A percentile compares a stretch with the other conserved stretches of the same genome.
Conservation (phyloP, 129 eudicot genomes). For the Deinandra increscens region DNA sequence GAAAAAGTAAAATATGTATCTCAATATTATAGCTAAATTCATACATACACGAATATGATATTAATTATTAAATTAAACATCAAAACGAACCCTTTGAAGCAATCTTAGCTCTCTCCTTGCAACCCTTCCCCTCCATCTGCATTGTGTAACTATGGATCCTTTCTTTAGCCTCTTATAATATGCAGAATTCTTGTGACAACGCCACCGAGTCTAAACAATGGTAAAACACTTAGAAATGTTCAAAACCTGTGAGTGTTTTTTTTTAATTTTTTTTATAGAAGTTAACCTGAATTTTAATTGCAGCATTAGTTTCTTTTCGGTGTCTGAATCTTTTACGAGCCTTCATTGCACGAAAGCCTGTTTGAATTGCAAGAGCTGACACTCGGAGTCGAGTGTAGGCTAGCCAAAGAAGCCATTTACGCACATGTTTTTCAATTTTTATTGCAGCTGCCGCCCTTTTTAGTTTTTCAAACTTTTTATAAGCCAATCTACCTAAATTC, state of each 20-base stretch:
- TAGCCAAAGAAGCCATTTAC: constrained; percentile 58
- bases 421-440: constrained; percentile 64
- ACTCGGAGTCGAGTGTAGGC: constrained; percentile 52
- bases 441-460: constrained; percentile 74
- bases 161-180: constrained; percentile 63
- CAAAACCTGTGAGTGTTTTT: not conserved
- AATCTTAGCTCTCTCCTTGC: constrained; percentile 72
- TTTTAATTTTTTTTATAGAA: not conserved
- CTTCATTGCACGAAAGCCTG: constrained; percentile 66
- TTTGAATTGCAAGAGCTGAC: constrained; percentile 71
- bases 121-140: constrained; percentile 84
- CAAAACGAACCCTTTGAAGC: constrained; percentile 71
- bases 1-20: constrained; percentile 14
- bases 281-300: constrained; percentile 74
- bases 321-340: constrained; percentile 61
- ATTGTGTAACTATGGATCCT: constrained; percentile 73
- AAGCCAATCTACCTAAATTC: constrained; percentile 65
- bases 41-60: not conserved
- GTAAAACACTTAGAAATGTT: not conserved
- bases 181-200: constrained; percentile 64
- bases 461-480: constrained; percentile 41
- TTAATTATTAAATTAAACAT: not conserved
- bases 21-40: not conserved
- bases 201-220: constrained; percentile 70
- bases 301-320: constrained; percentile 75